Percentiles rank a stretch among this genome's conserved stretches.
phyloP scores from a whole-genome alignment of 2,329 filamentous ascomycete species.

The Penicillium psychrosexuale region DNA sequence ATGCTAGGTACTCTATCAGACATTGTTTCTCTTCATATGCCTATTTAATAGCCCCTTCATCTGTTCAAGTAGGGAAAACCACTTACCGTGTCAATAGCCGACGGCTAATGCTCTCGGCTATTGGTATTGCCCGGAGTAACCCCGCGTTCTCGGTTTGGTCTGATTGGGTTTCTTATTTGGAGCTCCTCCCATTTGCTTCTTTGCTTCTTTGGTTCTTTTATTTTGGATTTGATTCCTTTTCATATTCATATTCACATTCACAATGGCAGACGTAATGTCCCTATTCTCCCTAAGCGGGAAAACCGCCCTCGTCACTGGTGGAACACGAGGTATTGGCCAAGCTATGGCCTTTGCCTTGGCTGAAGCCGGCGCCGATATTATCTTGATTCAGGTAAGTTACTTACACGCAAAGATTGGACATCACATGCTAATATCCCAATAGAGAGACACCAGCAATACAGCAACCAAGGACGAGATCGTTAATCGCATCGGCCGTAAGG shows the following conservation, averaged over 20 bases:
- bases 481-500: constrained; percentile 40
- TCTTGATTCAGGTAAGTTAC: constrained; percentile 39
- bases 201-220: neutral
- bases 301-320: constrained; percentile 47
- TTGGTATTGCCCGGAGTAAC: constrained; percentile 3
- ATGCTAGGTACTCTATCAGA: neutral
- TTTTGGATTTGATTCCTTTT: neutral
- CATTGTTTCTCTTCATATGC: neutral
- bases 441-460: constrained; percentile 55
- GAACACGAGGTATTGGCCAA: constrained; percentile 48
- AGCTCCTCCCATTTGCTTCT: neutral
- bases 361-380: constrained; percentile 48
- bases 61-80: neutral
- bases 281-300: constrained; percentile 43
- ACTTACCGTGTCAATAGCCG: constrained; percentile 3
- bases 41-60: neutral
- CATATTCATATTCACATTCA: constrained; percentile 1
- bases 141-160: neutral
- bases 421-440: neutral
- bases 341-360: constrained; percentile 48
- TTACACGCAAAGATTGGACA: neutral
- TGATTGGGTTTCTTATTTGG: neutral
- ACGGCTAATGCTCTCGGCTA: constrained; percentile 16
- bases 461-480: constrained; percentile 43
- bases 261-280: constrained; percentile 29